Conservation (phyloP, 129 eudicot species). For the Flaveria sonorensis region DNA sequence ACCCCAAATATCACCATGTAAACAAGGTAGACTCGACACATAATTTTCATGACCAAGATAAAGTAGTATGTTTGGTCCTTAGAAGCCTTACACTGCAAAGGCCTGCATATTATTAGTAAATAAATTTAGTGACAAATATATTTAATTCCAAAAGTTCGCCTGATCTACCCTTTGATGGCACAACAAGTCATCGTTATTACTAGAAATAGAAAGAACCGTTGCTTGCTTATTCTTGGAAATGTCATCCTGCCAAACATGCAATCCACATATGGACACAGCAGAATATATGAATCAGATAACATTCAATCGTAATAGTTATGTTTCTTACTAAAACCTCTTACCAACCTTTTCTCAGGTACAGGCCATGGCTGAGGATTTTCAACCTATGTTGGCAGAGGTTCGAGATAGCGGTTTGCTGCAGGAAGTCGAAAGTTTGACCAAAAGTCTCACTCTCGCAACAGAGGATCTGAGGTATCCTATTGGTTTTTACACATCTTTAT, state of each 20-base stretch:
- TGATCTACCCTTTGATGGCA: not conserved
- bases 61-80: not conserved
- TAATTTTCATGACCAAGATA: not conserved
- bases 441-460: constrained; percentile 85
- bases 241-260: not conserved
- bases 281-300: not conserved
- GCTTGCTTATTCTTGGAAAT: not conserved
- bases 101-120: not conserved
- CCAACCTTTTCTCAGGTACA: constrained; percentile 59
- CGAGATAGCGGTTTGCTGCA: constrained; percentile 83
- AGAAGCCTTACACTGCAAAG: not conserved
- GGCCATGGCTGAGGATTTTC: constrained; percentile 90
- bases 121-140: not conserved
- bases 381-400: constrained; percentile 86
- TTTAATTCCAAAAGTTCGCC: not conserved
- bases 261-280: not conserved
- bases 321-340: not conserved
- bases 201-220: not conserved
- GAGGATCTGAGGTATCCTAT: constrained; percentile 67
- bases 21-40: not conserved
- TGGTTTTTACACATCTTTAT: not conserved
- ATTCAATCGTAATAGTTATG: constrained; percentile 28
- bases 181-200: not conserved
- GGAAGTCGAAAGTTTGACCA: constrained; percentile 87
- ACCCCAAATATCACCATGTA: no score